These are phyloP conservation scores for Saposhnikovia divaricata DNA, from an alignment of 129 eudicot species.

Conservation along the genomic window DNA sequence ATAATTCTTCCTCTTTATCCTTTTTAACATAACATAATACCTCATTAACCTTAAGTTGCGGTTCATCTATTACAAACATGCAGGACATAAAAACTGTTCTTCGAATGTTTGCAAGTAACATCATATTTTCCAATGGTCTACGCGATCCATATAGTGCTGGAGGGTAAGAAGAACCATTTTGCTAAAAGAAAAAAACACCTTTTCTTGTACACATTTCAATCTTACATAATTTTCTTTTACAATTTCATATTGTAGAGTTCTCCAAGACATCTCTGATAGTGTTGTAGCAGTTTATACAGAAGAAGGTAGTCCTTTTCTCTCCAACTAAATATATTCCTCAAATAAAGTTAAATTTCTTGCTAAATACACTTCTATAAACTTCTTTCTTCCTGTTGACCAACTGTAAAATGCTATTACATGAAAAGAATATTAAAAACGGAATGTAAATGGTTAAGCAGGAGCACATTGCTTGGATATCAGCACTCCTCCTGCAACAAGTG, in stretches of 20 bases:
- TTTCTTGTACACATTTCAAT: background rate
- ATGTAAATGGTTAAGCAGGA: background rate
- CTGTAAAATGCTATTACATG: no score
- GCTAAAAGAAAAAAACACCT: no score
- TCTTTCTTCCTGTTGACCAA: no score
- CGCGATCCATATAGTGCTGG: background rate
- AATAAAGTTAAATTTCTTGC: no score
- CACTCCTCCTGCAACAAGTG: background rate
- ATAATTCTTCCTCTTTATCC: no score
- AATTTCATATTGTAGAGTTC: background rate
- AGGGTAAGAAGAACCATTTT: background rate
- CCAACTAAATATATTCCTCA: background rate
- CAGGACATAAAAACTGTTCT: background rate
- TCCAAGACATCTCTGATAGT: background rate
- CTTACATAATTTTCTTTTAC: background rate
- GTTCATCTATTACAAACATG: background rate
- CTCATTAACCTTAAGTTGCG: background rate
- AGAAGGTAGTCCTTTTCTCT: background rate
- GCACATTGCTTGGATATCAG: slow-evolving; percentile 5
- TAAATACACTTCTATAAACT: no score
- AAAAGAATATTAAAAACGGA: no score
- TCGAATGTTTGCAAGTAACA: background rate
- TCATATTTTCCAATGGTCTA: slow-evolving; percentile 7
- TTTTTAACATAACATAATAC: no score
- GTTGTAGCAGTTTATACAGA: background rate